Conservation (phyloP, 257 asterid species). For the Lycium barbarum region DNA sequence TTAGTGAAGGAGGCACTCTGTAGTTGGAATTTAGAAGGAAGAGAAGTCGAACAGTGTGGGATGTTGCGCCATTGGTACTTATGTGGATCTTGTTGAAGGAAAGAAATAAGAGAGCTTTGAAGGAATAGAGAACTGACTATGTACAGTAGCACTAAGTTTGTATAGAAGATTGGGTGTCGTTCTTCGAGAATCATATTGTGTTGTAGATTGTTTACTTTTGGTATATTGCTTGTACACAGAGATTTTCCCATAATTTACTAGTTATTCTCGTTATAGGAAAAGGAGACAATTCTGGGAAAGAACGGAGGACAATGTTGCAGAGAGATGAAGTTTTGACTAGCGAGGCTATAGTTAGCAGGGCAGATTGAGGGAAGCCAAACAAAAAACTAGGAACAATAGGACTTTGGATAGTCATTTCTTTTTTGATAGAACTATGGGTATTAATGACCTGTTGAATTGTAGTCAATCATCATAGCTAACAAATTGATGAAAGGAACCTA, state of each 20-base stretch:
- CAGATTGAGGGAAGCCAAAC: slow-evolving; percentile 9
- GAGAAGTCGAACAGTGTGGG: neutral
- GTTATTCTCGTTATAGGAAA: neutral
- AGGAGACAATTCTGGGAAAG: neutral
- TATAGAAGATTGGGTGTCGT: neutral
- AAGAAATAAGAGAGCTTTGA: neutral
- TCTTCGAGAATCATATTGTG: neutral
- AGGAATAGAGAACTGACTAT: neutral
- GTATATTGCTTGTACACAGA: neutral
- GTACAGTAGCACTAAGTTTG: neutral
- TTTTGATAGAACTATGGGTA: slow-evolving; percentile 13
- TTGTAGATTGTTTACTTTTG: neutral
- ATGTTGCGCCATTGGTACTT: neutral
- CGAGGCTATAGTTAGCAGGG: slow-evolving; percentile 17
- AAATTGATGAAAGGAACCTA: slow-evolving; percentile 6
- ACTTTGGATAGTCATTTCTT: neutral
- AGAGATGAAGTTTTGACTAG: slow-evolving; percentile 21
- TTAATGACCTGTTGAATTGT: slow-evolving; percentile 14
- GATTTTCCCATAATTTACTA: neutral
- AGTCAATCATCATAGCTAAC: slow-evolving; percentile 22
- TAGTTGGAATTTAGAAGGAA: neutral
- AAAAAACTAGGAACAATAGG: slow-evolving; percentile 3
- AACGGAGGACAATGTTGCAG: slow-evolving; percentile 23
- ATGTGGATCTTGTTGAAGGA: neutral
- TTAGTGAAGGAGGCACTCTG: neutral